Percentiles rank a stretch among this genome's conserved stretches.
phyloP scores from a whole-genome alignment of 2,329 filamentous ascomycete genomes.

The Proliferodiscus dingleyae region DNA sequence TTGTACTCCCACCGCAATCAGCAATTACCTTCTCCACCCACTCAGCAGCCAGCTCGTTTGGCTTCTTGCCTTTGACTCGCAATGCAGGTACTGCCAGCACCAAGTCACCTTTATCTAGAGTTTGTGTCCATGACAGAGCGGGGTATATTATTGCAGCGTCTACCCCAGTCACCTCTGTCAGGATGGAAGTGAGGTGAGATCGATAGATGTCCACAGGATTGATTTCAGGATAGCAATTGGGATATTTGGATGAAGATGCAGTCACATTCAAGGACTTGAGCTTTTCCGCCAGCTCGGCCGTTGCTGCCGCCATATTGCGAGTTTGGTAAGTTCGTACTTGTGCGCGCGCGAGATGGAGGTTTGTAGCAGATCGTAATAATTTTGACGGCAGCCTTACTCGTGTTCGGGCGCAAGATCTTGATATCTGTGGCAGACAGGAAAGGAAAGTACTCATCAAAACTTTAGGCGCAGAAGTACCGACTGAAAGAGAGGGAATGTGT shows the following conservation, averaged over 20 bases:
- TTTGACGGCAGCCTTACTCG: constrained; percentile 6
- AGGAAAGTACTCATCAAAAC: constrained; percentile 26
- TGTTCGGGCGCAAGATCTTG: constrained; percentile 8
- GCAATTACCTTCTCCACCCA: constrained; percentile 53
- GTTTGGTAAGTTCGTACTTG: constrained; percentile 10
- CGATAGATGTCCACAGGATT: constrained; percentile 80
- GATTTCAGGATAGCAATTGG: constrained; percentile 58
- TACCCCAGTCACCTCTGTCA: constrained; percentile 65
- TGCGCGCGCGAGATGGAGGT: constrained; percentile 14
- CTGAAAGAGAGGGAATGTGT: constrained; percentile 5
- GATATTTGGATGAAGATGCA: constrained; percentile 35
- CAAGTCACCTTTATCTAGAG: constrained; percentile 78
- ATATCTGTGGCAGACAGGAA: constrained; percentile 16
- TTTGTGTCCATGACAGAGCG: constrained; percentile 71
- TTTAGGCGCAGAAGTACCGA: too few relatives aligned
- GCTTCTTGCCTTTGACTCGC: constrained; percentile 67
- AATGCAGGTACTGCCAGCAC: constrained; percentile 75
- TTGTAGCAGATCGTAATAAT: constrained; percentile 7
- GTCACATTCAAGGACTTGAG: constrained; percentile 26
- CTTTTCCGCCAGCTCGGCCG: constrained; percentile 21
- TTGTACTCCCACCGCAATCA: not conserved
- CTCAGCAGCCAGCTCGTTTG: constrained; percentile 55
- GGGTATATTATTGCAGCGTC: constrained; percentile 68
- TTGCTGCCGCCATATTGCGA: constrained; percentile 23
- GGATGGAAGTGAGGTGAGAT: constrained; percentile 65